Conservation (phyloP, 352 stramenopile genomes). For the Poterioochromonas sp. region DNA sequence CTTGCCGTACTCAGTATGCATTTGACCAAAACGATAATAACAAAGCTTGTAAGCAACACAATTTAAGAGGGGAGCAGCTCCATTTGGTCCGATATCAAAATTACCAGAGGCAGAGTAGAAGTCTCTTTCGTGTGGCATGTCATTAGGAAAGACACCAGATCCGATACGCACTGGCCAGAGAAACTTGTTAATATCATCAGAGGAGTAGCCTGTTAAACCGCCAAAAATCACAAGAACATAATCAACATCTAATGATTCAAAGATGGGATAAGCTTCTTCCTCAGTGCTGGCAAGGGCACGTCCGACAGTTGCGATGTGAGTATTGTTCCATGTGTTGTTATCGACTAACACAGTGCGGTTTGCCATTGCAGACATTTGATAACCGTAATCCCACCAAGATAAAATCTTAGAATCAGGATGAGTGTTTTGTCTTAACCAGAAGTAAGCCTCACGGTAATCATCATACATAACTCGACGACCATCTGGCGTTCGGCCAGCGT, state of each 20-base stretch:
- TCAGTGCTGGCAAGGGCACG: conserved; percentile 66
- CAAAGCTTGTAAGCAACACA: conserved; percentile 83
- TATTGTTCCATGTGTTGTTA: conserved; percentile 95
- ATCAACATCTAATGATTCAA: conserved; percentile 77
- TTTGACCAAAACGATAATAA: conserved; percentile 80
- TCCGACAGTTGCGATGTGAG: conserved; percentile 85
- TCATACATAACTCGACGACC: conserved; percentile 79
- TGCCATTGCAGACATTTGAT: conserved; percentile 79
- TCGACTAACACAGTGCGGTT: conserved; percentile 71
- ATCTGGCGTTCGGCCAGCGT: conserved; percentile 57
- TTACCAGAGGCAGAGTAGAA: conserved; percentile 66
- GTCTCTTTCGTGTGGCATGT: conserved; percentile 71
- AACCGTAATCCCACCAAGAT: conserved; percentile 80
- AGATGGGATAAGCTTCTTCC: conserved; percentile 72
- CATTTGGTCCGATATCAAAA: conserved; percentile 65
- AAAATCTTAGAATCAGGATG: conserved; percentile 70
- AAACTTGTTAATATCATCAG: conserved; percentile 84
- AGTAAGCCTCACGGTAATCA: conserved; percentile 89
- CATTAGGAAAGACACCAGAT: conserved; percentile 61
- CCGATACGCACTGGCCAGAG: conserved; percentile 82
- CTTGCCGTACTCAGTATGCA: conserved; percentile 62
- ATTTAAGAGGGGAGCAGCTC: conserved; percentile 47
- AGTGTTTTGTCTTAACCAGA: conserved; percentile 76
- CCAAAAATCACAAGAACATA: conserved; percentile 82
- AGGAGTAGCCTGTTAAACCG: conserved; percentile 67